Conservation (phyloP, 73 alveolate species). For the Tetrahymena thermophila region DNA sequence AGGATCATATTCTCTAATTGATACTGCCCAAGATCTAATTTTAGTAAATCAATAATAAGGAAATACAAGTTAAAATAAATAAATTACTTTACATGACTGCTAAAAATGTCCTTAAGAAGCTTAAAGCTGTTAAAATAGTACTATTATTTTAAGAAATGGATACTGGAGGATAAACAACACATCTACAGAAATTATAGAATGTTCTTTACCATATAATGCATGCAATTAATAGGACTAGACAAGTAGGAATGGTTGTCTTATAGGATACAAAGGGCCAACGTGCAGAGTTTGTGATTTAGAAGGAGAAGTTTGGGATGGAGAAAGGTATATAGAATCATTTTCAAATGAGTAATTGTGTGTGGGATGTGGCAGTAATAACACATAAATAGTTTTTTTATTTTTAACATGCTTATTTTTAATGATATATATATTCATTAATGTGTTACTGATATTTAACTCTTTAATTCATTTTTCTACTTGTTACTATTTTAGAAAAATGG, state of each 20-base stretch:
- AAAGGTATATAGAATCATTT: background rate
- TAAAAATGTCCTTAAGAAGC: background rate
- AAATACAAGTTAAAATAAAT: background rate
- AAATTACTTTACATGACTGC: background rate
- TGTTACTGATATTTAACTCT: background rate
- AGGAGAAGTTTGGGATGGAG: background rate
- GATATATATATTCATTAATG: background rate
- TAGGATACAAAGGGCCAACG: background rate
- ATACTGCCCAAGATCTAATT: background rate
- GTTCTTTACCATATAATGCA: background rate
- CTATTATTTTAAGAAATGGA: background rate
- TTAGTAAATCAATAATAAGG: background rate
- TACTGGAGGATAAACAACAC: background rate
- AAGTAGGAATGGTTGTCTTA: background rate
- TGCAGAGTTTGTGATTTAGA: background rate
- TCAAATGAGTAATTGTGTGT: background rate
- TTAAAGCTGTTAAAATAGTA: background rate
- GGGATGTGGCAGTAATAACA: background rate
- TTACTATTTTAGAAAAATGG: background rate
- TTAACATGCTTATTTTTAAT: background rate
- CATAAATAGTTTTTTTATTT: background rate
- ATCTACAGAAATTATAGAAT: background rate
- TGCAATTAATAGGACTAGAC: background rate
- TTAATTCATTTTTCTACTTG: background rate
- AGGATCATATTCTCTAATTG: background rate